Conservation (phyloP, 331 rosid species). For the Ulmus americana region DNA sequence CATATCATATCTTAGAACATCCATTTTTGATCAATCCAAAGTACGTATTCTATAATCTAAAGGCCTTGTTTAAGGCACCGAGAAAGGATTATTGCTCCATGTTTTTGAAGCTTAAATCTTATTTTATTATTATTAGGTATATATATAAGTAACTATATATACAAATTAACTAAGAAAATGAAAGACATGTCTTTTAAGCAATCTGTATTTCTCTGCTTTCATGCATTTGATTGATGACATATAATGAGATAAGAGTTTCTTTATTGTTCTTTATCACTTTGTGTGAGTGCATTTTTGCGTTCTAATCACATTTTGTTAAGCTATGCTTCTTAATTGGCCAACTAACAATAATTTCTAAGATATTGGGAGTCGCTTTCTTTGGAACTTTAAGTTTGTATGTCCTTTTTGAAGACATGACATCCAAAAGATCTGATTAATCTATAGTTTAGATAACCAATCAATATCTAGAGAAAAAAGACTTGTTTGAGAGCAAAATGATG, state of each 20-base stretch:
- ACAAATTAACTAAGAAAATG: neutral
- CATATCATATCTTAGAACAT: too few species aligned
- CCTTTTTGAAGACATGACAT: neutral
- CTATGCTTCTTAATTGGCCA: neutral
- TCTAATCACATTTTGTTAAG: slow-evolving; percentile 1
- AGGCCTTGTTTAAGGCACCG: too few species aligned
- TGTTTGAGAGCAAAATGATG: neutral
- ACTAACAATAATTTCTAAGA: neutral
- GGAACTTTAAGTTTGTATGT: neutral
- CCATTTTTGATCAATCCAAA: too few species aligned
- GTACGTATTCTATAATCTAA: too few species aligned
- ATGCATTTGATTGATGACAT: neutral
- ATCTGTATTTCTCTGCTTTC: neutral
- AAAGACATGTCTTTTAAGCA: neutral
- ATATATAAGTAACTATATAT: neutral
- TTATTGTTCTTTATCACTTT: too few species aligned
- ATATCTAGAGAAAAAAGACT: neutral
- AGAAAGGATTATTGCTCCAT: too few species aligned
- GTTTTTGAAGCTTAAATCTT: too few species aligned
- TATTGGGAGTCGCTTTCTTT: neutral
- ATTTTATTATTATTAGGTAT: neutral
- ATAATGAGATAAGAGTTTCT: neutral
- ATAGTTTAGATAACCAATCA: neutral
- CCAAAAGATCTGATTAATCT: neutral
- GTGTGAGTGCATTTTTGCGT: neutral